These are phyloP conservation scores for Phytophthora tentaculata DNA, from an alignment of 352 stramenopile genomes.

Conservation along the genomic window DNA sequence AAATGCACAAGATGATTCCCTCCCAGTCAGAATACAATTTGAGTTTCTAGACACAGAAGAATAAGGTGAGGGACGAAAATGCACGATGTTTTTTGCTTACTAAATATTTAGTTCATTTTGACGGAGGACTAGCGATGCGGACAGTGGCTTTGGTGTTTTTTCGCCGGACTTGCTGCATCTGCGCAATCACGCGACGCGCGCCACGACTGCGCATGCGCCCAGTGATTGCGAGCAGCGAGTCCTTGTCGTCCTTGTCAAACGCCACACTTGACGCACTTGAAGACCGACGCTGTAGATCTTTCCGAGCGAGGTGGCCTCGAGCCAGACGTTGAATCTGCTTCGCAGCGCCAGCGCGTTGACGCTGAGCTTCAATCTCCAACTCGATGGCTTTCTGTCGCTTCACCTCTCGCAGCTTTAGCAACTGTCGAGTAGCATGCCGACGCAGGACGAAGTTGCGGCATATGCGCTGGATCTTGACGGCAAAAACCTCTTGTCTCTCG, in stretches of 20 bases:
- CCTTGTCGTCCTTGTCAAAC: conserved; percentile 42
- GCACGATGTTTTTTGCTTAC: conserved; percentile 17
- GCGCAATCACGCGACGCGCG: conserved; percentile 34
- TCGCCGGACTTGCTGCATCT: conserved; percentile 43
- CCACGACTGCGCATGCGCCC: conserved; percentile 33
- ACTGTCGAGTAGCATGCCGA: conserved; percentile 36
- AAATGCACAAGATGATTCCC: conserved; percentile 13
- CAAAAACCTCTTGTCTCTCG: conserved; percentile 42
- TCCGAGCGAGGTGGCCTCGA: conserved; percentile 42
- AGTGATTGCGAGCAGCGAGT: conserved; percentile 31
- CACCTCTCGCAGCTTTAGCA: conserved; percentile 33
- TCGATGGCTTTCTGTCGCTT: conserved; percentile 28
- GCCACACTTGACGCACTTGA: conserved; percentile 40
- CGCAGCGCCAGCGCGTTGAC: conserved; percentile 36
- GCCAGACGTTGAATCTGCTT: conserved; percentile 55
- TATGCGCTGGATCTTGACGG: conserved; percentile 50
- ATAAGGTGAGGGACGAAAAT: conserved; percentile 15
- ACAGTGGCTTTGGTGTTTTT: conserved; percentile 51
- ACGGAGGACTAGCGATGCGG: conserved; percentile 27
- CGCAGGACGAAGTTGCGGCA: conserved; percentile 40
- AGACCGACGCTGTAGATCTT: conserved; percentile 40
- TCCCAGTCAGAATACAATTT: neutral
- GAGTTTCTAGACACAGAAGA: neutral
- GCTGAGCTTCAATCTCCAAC: conserved; percentile 25
- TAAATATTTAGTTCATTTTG: conserved; percentile 25